phyloP scores from a whole-genome alignment of 2,329 filamentous ascomycete species.

The Ophiostoma sp. region DNA sequence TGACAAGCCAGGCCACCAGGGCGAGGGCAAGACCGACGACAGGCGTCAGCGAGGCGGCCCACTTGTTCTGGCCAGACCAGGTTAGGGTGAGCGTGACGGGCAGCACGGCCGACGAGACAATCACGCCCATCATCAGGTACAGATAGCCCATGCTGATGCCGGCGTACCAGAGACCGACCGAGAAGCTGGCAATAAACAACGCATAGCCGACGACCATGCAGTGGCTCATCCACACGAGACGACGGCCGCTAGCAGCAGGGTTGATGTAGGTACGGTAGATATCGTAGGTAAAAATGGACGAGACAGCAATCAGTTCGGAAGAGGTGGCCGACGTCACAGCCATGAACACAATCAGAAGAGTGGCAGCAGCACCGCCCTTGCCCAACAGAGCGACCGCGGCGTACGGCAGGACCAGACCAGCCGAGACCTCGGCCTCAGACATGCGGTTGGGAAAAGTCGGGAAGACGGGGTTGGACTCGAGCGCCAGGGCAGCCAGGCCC shows the following conservation, averaged over 20 bases:
- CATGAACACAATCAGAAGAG: slow-evolving; percentile 82
- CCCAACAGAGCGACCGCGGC: slow-evolving; percentile 82
- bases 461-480: slow-evolving; percentile 72
- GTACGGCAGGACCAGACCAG: slow-evolving; percentile 81
- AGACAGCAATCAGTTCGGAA: slow-evolving; percentile 82
- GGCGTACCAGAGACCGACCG: slow-evolving; percentile 70
- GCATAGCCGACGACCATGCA: slow-evolving; percentile 69
- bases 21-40: slow-evolving; percentile 68
- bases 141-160: slow-evolving; percentile 82
- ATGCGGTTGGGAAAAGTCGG: slow-evolving; percentile 74
- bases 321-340: slow-evolving; percentile 84
- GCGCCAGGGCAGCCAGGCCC: slow-evolving; percentile 76
- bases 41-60: slow-evolving; percentile 69
- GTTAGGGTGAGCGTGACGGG: slow-evolving; percentile 78
- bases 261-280: slow-evolving; percentile 87
- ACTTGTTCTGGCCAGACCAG: slow-evolving; percentile 78
- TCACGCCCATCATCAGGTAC: slow-evolving; percentile 79
- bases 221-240: slow-evolving; percentile 79
- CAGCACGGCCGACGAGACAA: slow-evolving; percentile 82
- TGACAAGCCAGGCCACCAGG: slow-evolving; percentile 76
- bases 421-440: slow-evolving; percentile 70
- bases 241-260: slow-evolving; percentile 70
- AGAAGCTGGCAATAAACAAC: slow-evolving; percentile 74
- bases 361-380: slow-evolving; percentile 75
- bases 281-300: slow-evolving; percentile 85